Evolutionary conservation across 2,329 filamentous ascomycete genomes (phyloP), one percentile per base, ranked within the genome.

Genomic region (Aspergillus oerlinghausenensis): DNA sequence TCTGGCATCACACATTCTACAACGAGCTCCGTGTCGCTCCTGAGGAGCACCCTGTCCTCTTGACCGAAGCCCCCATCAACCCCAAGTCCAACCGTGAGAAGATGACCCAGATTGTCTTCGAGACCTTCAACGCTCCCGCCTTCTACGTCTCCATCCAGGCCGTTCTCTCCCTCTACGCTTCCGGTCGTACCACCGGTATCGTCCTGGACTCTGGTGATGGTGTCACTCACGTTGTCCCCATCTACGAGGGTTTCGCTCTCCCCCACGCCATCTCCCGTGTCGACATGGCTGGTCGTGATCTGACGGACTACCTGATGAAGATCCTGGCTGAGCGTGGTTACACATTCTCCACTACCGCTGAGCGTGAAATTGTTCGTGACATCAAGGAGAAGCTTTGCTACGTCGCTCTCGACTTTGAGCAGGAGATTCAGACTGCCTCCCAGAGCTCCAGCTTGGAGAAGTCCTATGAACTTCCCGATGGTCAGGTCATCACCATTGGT

Each of bases 331-430:
- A 99, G 89, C 92, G 94, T 77, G 94, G 94, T 74, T 97, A 99
- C 86, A 91, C 91, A 73, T 99, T 99, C 90, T 97, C 93, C 77
- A 99, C 94, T 83, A 97, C 94, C 63, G 94, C 94, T 80, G 94
- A 99, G 86, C 94, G 94, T 81, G 94, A 97, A 95, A 99, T 97
- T 77, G 94, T 97, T 75, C 93, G 94, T 85, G 94, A 99, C 80
- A 97, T 99, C 86, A 99, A 99, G 89, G 94, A 99, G 89, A 99
- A 97, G 88, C 92, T 99, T 74, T 99, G 94, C 88, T 99, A 99
- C 84, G 94, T 97, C 76, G 94, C 94, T 68, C 90, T 99, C 70
- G 94, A 99, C 86, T 97, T 99, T 74, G 94, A 99, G 87, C 94
- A 99, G 87, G 94, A 99, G 85, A 97, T 99, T 79, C 94, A 99